These are phyloP conservation scores for Haberlea rhodopensis DNA, from an alignment of 257 asterid species.

Conservation along the genomic window DNA sequence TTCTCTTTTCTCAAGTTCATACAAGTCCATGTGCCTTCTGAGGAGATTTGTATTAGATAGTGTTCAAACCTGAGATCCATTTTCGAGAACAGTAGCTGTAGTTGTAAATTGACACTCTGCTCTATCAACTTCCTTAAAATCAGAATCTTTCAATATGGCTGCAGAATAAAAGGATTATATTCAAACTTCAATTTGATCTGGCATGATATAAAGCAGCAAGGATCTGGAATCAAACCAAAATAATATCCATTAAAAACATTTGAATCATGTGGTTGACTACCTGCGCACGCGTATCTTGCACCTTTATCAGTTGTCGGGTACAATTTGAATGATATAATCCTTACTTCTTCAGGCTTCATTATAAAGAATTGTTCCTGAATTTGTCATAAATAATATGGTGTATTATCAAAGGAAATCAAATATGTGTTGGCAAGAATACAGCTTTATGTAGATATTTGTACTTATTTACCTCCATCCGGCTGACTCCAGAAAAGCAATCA, in stretches of 20 bases:
- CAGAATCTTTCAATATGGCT: conserved; percentile 94
- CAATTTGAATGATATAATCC: conserved; percentile 74
- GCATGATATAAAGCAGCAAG: conserved; percentile 2
- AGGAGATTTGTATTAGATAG: conserved; percentile 7
- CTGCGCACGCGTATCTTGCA: conserved; percentile 80
- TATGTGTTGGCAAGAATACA: not conserved
- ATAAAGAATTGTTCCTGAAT: conserved; percentile 85
- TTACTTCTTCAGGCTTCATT: conserved; percentile 82
- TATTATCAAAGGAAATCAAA: conserved; percentile 2
- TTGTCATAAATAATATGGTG: conserved; percentile 20
- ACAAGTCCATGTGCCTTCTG: not conserved
- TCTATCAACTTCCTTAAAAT: conserved; percentile 83
- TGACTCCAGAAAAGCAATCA: conserved; percentile 85
- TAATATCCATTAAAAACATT: not conserved
- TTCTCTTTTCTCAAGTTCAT: not conserved
- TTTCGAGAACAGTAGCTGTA: conserved; percentile 79
- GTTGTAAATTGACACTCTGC: conserved; percentile 96
- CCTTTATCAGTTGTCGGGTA: conserved; percentile 93
- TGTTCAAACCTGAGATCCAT: conserved; percentile 87
- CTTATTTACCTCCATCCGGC: conserved; percentile 83
- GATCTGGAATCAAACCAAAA: not conserved
- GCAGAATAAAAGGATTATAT: conserved; percentile 34
- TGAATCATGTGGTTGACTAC: conserved; percentile 24
- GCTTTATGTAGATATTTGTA: conserved; percentile 13
- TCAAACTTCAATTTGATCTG: conserved; percentile 5